Conservation (phyloP, 805 yeast species). For the Clavispora asparagi region DNA sequence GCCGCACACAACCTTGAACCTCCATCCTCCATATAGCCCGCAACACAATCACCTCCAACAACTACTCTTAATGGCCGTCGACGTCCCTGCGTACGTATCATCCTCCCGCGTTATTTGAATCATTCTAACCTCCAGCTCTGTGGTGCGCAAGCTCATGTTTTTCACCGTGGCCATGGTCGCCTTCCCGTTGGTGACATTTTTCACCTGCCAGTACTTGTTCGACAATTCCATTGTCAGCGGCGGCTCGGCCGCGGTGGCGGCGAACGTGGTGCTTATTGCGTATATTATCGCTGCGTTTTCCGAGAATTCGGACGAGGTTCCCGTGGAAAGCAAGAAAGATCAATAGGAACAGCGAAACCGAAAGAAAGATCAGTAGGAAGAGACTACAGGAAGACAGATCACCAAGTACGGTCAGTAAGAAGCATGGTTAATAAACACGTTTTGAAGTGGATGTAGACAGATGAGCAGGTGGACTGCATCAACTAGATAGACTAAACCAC, state of each 20-base stretch:
- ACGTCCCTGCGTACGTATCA: constrained; percentile 17
- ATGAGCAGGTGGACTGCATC: too few relatives aligned
- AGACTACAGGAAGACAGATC: too few relatives aligned
- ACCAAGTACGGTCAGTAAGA: too few relatives aligned
- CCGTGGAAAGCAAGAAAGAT: constrained; percentile 35
- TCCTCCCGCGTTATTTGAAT: background rate
- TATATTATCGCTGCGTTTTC: constrained; percentile 70
- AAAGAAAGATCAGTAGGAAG: too few relatives aligned
- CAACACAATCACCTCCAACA: background rate
- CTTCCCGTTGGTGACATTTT: constrained; percentile 62
- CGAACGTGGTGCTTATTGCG: constrained; percentile 68
- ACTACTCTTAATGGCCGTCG: constrained; percentile 10
- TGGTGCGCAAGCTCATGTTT: constrained; percentile 61
- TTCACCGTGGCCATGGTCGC: constrained; percentile 75
- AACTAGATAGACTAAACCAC: too few relatives aligned
- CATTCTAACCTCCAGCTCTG: constrained; percentile 37
- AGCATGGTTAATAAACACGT: too few relatives aligned
- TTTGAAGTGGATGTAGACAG: too few relatives aligned
- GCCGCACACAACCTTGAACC: too few relatives aligned
- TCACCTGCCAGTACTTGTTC: constrained; percentile 43
- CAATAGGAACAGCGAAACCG: background rate
- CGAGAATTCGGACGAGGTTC: constrained; percentile 44
- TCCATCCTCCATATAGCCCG: background rate
- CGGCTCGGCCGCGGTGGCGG: constrained; percentile 73
- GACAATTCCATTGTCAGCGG: constrained; percentile 65